A percentile compares a stretch with the other conserved stretches of the same genome.
phyloP scores from a whole-genome alignment of 805 yeast genomes.

The Ogataea ganodermae region DNA sequence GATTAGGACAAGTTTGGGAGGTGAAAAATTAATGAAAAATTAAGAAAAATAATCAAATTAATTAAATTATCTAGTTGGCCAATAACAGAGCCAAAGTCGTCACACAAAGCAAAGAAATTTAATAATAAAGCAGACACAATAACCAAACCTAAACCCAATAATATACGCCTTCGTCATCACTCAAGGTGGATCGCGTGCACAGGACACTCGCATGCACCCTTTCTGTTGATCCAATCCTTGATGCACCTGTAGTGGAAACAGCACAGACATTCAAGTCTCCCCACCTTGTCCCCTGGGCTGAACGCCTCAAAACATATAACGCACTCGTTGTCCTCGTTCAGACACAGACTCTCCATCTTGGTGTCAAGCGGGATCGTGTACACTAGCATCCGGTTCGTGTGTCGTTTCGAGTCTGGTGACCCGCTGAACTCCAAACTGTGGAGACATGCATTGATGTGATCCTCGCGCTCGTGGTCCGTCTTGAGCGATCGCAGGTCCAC shows the following conservation, averaged over 20 bases:
- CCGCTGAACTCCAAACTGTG: constrained; percentile 60
- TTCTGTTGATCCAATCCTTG: constrained; percentile 84
- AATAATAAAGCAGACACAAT: no score
- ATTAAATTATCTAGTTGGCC: background rate
- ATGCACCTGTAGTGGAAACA: constrained; percentile 92
- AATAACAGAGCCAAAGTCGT: background rate
- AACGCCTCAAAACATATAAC: constrained; percentile 92
- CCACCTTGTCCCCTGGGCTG: constrained; percentile 83
- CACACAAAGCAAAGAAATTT: background rate
- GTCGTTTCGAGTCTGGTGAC: constrained; percentile 56
- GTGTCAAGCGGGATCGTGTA: constrained; percentile 54
- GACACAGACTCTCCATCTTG: constrained; percentile 18
- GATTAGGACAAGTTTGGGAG: constrained; percentile 4
- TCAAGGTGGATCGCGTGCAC: constrained; percentile 59
- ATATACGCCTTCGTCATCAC: constrained; percentile 3
- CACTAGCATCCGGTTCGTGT: constrained; percentile 81
- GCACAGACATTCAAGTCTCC: constrained; percentile 90
- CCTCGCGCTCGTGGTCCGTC: constrained; percentile 47
- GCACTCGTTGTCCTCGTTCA: constrained; percentile 68
- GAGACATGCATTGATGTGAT: constrained; percentile 74
- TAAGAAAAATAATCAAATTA: background rate
- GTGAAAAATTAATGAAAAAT: constrained; percentile 1
- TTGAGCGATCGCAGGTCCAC: constrained; percentile 22
- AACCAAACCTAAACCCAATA: background rate
- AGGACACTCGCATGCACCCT: constrained; percentile 86